phyloP scores from a whole-genome alignment of 2,329 filamentous ascomycete genomes.

The Ophiostoma triangulosporum region DNA sequence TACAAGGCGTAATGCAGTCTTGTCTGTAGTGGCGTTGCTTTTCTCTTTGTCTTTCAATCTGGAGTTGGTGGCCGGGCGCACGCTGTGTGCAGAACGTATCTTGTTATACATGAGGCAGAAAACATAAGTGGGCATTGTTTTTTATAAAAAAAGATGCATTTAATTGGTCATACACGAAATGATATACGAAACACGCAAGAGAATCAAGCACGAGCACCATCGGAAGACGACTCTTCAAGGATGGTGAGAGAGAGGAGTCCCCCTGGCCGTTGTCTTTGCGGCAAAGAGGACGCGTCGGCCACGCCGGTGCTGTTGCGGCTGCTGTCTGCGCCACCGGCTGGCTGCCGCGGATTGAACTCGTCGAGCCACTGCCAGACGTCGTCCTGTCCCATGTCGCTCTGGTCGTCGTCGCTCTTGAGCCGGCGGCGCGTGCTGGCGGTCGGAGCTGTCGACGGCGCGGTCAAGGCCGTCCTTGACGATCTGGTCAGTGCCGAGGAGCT shows the following conservation, averaged over 20 bases:
- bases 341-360: slow-evolving; percentile 10
- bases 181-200: background rate
- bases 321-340: background rate
- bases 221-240: slow-evolving; percentile 12
- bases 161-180: too few species aligned
- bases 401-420: background rate
- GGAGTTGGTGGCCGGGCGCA: too few species aligned
- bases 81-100: too few species aligned
- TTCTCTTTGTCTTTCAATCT: background rate
- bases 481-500: background rate
- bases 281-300: too few species aligned
- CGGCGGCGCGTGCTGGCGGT: background rate
- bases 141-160: too few species aligned
- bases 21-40: too few species aligned
- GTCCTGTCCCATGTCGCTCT: slow-evolving; percentile 3
- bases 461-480: background rate
- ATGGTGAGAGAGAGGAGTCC: slow-evolving; percentile 10
- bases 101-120: too few species aligned
- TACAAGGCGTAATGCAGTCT: too few species aligned
- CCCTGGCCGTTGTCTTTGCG: background rate
- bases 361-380: slow-evolving; percentile 15
- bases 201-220: background rate
- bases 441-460: background rate
- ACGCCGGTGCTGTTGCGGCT: background rate
- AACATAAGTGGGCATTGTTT: too few species aligned